Conservation (phyloP, 164 flowering plant genomes). For the Nelumbo lutea region DNA sequence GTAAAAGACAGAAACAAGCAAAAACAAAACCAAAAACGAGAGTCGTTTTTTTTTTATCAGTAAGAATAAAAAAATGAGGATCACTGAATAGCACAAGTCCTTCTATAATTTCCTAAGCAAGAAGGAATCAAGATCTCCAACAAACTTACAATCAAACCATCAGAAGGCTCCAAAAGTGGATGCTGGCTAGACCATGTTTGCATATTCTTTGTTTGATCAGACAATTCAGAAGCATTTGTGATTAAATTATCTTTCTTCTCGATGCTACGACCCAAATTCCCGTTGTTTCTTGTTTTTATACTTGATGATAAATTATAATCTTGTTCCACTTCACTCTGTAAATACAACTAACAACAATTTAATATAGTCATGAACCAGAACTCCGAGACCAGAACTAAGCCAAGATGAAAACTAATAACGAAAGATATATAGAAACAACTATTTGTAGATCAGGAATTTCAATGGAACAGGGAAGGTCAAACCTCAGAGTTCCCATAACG, state of each 20-base stretch:
- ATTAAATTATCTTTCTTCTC: conserved; percentile 12
- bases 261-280: conserved; percentile 3
- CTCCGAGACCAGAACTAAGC: not conserved
- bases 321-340: conserved; percentile 45
- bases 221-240: conserved; percentile 22
- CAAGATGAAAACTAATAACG: not conserved
- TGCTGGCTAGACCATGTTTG: conserved; percentile 35
- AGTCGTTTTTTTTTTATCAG: not conserved
- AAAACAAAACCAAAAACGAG: not conserved
- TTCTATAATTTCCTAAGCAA: conserved; percentile 2
- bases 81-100: not conserved
- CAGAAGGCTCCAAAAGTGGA: conserved; percentile 23
- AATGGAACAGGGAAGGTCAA: conserved; percentile 8
- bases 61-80: not conserved
- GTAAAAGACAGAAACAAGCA: conserved; percentile 22
- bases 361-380: conserved; percentile 1
- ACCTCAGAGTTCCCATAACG: conserved; percentile 46
- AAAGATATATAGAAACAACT: not conserved
- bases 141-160: conserved; percentile 25
- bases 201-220: conserved; percentile 6
- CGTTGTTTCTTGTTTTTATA: conserved; percentile 15
- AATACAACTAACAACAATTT: conserved; percentile 2
- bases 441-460: not conserved
- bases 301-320: conserved; percentile 15
- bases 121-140: not conserved